Conservation (phyloP, 495 filamentous ascomycete species). For the Friedmanniomyces endolithicus region DNA sequence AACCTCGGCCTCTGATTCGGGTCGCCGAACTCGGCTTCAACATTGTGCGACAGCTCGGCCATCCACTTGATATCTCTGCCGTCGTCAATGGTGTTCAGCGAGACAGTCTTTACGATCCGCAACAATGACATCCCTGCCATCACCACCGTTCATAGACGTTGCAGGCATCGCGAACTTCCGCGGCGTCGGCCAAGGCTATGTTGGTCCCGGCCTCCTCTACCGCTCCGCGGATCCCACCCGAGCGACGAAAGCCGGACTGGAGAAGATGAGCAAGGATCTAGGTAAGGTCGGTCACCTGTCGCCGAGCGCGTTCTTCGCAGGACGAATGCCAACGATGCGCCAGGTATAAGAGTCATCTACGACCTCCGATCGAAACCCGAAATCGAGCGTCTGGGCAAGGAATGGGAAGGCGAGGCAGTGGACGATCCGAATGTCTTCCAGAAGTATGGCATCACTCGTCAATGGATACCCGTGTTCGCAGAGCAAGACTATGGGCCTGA, state of each 20-base stretch:
- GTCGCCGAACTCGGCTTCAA: too few species aligned
- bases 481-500: constrained; percentile 32
- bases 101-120: background rate
- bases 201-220: constrained; percentile 26
- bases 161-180: constrained; percentile 30
- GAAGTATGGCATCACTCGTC: constrained; percentile 19
- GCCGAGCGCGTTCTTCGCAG: background rate
- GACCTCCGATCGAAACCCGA: constrained; percentile 25
- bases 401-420: constrained; percentile 13
- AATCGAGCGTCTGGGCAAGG: constrained; percentile 20
- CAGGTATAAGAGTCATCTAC: constrained; percentile 26
- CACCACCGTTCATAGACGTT: constrained; percentile 29
- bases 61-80: too few species aligned
- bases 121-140: constrained; percentile 10
- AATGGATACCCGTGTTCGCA: constrained; percentile 30
- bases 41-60: too few species aligned
- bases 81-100: too few species aligned
- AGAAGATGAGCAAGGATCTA: constrained; percentile 19
- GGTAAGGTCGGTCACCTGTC: constrained; percentile 9
- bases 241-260: constrained; percentile 21
- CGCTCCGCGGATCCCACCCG: constrained; percentile 26
- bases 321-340: background rate
- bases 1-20: too few species aligned
- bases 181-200: constrained; percentile 24
- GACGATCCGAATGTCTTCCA: constrained; percentile 10